phyloP scores from a whole-genome alignment of 164 flowering plant genomes.

The Tetracentron sinense region DNA sequence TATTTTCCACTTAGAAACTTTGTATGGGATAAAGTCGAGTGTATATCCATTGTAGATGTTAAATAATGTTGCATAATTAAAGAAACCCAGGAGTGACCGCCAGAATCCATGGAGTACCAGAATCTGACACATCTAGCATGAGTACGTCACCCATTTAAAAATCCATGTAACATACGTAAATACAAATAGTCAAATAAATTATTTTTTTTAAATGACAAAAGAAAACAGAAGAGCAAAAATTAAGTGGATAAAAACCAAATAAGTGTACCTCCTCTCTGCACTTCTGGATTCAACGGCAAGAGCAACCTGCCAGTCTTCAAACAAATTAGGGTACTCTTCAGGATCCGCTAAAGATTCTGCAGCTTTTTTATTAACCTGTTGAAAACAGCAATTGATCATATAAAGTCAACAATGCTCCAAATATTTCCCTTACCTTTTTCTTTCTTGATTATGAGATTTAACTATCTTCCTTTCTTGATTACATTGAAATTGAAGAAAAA shows the following conservation, averaged over 20 bases:
- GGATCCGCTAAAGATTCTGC: conserved; percentile 99
- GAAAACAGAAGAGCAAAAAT: too few species aligned
- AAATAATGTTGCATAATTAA: too few species aligned
- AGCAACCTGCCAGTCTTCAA: conserved; percentile 97
- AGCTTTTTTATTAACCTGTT: conserved; percentile 89
- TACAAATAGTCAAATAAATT: neutral
- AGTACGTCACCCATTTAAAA: too few species aligned
- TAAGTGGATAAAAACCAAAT: neutral
- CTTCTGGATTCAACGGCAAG: conserved; percentile 73
- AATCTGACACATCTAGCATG: too few species aligned
- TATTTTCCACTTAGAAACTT: too few species aligned
- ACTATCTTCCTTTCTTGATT: neutral
- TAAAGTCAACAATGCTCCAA: neutral
- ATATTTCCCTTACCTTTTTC: neutral
- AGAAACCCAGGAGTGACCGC: neutral
- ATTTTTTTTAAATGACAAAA: too few species aligned
- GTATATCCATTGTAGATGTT: too few species aligned
- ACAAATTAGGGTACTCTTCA: conserved; percentile 88
- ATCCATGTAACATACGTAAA: too few species aligned
- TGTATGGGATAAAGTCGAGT: too few species aligned
- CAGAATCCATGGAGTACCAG: too few species aligned
- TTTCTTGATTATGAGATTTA: neutral
- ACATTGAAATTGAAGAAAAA: neutral
- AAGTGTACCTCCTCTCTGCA: conserved; percentile 66
- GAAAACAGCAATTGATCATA: neutral